These are phyloP conservation scores for Candida orba DNA, from an alignment of 805 yeast species.

Conservation along the genomic window DNA sequence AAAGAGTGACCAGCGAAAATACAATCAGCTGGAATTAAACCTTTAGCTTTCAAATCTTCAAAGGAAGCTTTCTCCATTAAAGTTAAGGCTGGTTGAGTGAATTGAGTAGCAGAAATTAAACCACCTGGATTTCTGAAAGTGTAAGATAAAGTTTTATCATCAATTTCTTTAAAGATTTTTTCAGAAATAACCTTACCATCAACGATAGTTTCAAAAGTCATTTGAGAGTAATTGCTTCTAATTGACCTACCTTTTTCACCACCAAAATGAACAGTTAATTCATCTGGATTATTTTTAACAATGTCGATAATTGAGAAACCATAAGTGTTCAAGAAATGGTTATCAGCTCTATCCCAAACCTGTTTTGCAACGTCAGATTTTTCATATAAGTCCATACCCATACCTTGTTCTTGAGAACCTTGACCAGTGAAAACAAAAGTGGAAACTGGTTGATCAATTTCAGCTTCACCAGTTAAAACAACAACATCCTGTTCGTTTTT, in stretches of 20 bases:
- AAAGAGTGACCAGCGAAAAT: conserved; percentile 99
- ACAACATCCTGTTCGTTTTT: conserved; percentile 73
- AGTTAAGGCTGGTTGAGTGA: conserved; percentile 98
- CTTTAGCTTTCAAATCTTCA: conserved; percentile 95
- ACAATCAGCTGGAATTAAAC: conserved; percentile 86
- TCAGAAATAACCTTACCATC: conserved; percentile 82
- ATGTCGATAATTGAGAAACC: conserved; percentile 96
- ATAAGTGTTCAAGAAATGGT: conserved; percentile 84
- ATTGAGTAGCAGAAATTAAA: conserved; percentile 94
- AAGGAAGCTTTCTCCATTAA: conserved; percentile 98
- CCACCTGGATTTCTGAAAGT: conserved; percentile 93
- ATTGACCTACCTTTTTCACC: conserved; percentile 96
- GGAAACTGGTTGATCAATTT: conserved; percentile 95
- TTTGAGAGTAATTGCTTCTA: conserved; percentile 87
- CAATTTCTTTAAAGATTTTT: conserved; percentile 91
- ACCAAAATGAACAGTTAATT: conserved; percentile 92
- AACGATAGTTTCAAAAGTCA: conserved; percentile 95
- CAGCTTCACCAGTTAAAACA: conserved; percentile 93
- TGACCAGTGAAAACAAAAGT: conserved; percentile 98
- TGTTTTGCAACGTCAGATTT: conserved; percentile 85
- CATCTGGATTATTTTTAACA: conserved; percentile 93
- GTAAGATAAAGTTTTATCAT: conserved; percentile 70
- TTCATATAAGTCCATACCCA: conserved; percentile 99
- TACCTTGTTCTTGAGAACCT: conserved; percentile 99
- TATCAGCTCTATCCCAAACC: conserved; percentile 98